Evolutionary conservation across 805 yeast genomes (phyloP), one percentile per base, ranked within the genome.

Genomic region (Saccharomycopsis javanensis): DNA sequence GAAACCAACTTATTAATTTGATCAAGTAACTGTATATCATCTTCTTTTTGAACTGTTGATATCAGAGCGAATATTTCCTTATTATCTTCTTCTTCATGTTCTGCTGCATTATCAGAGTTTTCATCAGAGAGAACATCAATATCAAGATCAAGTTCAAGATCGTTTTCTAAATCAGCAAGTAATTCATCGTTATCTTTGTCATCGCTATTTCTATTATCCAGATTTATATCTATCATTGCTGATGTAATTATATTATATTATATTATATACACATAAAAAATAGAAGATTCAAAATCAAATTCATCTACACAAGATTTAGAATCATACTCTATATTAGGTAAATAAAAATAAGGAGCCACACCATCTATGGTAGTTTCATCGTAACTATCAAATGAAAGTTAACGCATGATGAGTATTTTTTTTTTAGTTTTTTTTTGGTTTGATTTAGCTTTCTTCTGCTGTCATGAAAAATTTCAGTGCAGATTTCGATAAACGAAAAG

Each of bases 71-170:
- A 20, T 10, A 11, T 25, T n/a, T n/a, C 23, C 45, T 56, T 56
- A 5, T 57, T 46, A 5, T 53, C 51, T 48, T 60, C 63, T 4
- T 34, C 54, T 20, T 55, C 59, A 11, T 48, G 52, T 16, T 54
- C 58, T 15, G 48, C 51, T 23, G 15, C 42, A 30, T 31, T 27
- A 15, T 42, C 28, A 3, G 48, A 20, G 28, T 42, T 20, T 20
- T 20, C 13, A n/a, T 42, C 48, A 8, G 48, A 42, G n/a, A 42
- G 28, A 23, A 8, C 48, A 7, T 23, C 28, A 13, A 37, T 33
- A 5, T 34, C 46, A 51, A 51, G 35, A 7, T 23, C 28, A 13
- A 37, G 33, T 3, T 34, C 46, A 51, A 51, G 35, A 27, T 51
- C 54, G 16, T 51, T 51, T 5, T 51, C 54, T 6, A 51, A 33